These are phyloP conservation scores for Nidularia pulvinata DNA, from an alignment of 768 basidiomycete species.

Conservation along the genomic window DNA sequence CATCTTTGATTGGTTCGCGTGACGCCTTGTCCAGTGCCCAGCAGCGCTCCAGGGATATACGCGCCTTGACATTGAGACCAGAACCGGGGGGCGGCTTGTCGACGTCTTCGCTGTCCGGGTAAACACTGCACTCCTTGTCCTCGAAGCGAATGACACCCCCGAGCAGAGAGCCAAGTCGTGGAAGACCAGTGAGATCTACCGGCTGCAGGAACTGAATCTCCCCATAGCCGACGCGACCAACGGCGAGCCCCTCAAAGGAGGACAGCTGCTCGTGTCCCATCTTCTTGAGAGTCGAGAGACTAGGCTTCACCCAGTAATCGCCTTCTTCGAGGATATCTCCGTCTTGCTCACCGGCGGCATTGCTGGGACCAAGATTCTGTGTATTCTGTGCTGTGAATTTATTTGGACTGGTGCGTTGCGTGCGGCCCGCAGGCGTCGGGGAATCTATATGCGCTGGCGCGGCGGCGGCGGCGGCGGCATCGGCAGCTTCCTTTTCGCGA, in stretches of 20 bases:
- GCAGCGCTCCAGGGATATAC: constrained; percentile 74
- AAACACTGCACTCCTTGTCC: constrained; percentile 91
- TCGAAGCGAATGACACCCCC: constrained; percentile 90
- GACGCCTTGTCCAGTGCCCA: constrained; percentile 94
- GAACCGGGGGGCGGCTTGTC: constrained; percentile 83
- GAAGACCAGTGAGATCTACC: constrained; percentile 85
- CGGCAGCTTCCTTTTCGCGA: constrained; percentile 68
- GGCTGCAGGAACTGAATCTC: constrained; percentile 80
- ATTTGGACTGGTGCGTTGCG: constrained; percentile 39
- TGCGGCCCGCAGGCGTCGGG: constrained; percentile 31
- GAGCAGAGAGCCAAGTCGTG: constrained; percentile 77
- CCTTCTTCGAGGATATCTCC: constrained; percentile 65
- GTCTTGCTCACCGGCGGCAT: constrained; percentile 18
- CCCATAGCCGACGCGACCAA: constrained; percentile 92
- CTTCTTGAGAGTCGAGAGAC: constrained; percentile 68
- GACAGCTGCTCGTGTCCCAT: constrained; percentile 74
- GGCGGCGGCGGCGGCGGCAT: constrained; percentile 29
- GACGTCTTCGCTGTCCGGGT: constrained; percentile 85
- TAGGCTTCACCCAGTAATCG: constrained; percentile 91
- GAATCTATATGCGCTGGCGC: constrained; percentile 24
- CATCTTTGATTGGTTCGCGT: constrained; percentile 86
- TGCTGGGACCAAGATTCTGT: constrained; percentile 17
- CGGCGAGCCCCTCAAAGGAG: constrained; percentile 73
- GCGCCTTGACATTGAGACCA: constrained; percentile 89
- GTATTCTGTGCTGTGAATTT: constrained; percentile 33